Percentiles rank a stretch among this genome's conserved stretches.
Evolutionary conservation across 2,329 filamentous ascomycete genomes (phyloP).

Genomic region (Laburnicola sp.): DNA sequence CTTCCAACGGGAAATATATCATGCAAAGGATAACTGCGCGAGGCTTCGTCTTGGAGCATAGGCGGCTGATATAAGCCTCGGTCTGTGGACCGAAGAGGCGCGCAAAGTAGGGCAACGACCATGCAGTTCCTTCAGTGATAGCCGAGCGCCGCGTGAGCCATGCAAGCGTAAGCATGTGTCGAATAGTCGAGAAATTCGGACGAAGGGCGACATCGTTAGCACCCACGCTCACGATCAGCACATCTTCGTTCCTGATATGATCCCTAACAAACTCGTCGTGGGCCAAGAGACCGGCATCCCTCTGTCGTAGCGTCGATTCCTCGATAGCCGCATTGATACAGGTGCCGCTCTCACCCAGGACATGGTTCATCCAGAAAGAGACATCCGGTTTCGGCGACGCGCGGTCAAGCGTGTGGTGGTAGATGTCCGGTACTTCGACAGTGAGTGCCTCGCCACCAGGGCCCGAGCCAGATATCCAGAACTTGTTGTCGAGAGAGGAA

Average conservation of each 20-base stretch:
- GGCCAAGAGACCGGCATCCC: slow-evolving; percentile 28
- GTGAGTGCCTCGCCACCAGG: slow-evolving; percentile 17
- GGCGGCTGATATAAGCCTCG: slow-evolving; percentile 30
- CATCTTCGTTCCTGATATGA: slow-evolving; percentile 34
- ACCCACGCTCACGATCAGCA: slow-evolving; percentile 43
- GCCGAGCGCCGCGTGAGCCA: slow-evolving; percentile 31
- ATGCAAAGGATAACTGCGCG: slow-evolving; percentile 42
- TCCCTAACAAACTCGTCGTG: slow-evolving; percentile 44
- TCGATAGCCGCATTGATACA: slow-evolving; percentile 44
- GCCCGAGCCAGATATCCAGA: slow-evolving; percentile 32
- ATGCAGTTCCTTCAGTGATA: slow-evolving; percentile 30
- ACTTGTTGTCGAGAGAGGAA: slow-evolving; percentile 47
- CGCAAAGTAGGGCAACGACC: slow-evolving; percentile 37
- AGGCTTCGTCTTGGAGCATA: slow-evolving; percentile 36
- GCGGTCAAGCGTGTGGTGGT: slow-evolving; percentile 26
- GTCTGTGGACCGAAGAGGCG: slow-evolving; percentile 34
- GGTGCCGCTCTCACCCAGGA: slow-evolving; percentile 36
- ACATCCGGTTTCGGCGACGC: slow-evolving; percentile 39
- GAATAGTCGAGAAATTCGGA: slow-evolving; percentile 31
- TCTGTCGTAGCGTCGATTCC: slow-evolving; percentile 39
- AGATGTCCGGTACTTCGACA: slow-evolving; percentile 32
- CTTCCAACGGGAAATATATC: slow-evolving; percentile 45
- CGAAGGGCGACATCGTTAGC: slow-evolving; percentile 43
- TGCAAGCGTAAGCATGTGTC: slow-evolving; percentile 39
- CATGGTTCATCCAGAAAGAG: slow-evolving; percentile 44